These are phyloP conservation scores for Ophiostoma triangulosporum DNA, from an alignment of 2,329 filamentous ascomycete species.

Conservation along the genomic window DNA sequence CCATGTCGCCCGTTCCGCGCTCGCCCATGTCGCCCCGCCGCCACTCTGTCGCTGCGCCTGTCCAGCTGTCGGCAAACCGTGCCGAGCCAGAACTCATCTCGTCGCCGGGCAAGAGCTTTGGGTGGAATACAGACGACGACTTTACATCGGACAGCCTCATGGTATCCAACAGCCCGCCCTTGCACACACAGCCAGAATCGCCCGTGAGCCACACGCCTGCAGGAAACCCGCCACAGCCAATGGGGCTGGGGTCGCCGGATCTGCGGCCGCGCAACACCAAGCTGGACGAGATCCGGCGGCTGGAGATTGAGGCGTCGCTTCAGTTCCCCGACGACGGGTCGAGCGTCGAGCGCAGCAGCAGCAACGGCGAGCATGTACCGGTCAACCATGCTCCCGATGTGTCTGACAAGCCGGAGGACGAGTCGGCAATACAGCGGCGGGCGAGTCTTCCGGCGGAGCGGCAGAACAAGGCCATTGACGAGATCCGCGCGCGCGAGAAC, in stretches of 20 bases:
- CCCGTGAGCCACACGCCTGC: slow-evolving; percentile 18
- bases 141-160: slow-evolving; percentile 44
- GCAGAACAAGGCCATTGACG: slow-evolving; percentile 34
- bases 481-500: slow-evolving; percentile 31
- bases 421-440: neutral
- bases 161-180: slow-evolving; percentile 41
- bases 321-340: slow-evolving; percentile 15
- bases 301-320: slow-evolving; percentile 15
- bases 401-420: slow-evolving; percentile 7
- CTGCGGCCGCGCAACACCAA: slow-evolving; percentile 24
- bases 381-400: neutral
- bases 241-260: slow-evolving; percentile 13
- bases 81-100: neutral
- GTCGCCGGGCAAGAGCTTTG: slow-evolving; percentile 37
- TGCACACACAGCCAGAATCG: slow-evolving; percentile 23
- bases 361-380: neutral
- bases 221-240: neutral
- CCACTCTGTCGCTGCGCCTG: neutral
- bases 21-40: neutral
- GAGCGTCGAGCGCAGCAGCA: slow-evolving; percentile 5
- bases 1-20: neutral
- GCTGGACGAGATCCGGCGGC: slow-evolving; percentile 28
- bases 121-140: slow-evolving; percentile 43
- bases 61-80: neutral
- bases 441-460: slow-evolving; percentile 12